Percentiles rank a stretch among this genome's conserved stretches.
Evolutionary conservation across 2,329 filamentous ascomycete genomes (phyloP).

Genomic region (Zalaria sp.): DNA sequence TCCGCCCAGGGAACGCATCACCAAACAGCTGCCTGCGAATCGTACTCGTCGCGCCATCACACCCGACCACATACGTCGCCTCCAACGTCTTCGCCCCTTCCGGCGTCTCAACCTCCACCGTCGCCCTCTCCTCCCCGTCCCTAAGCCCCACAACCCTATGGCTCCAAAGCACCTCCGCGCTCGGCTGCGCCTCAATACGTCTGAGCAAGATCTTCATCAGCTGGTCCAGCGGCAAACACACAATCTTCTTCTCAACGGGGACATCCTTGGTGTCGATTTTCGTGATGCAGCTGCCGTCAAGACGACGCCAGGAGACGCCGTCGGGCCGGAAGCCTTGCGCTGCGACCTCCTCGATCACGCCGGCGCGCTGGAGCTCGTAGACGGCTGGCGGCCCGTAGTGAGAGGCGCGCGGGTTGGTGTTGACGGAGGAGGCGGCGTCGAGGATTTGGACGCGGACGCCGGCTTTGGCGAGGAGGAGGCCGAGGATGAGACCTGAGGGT

Average conservation of each 20-base stretch:
- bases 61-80: conserved; percentile 8
- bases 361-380: conserved; percentile 21
- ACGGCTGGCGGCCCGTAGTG: conserved; percentile 23
- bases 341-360: conserved; percentile 17
- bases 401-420: conserved; percentile 47
- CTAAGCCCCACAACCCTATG: conserved; percentile 8
- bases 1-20: conserved; percentile 8
- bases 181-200: conserved; percentile 7
- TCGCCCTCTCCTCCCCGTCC: conserved; percentile 11
- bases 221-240: conserved; percentile 8
- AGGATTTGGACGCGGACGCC: conserved; percentile 40
- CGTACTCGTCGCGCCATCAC: conserved; percentile 9
- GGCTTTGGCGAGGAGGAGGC: conserved; percentile 37
- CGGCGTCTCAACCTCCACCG: conserved; percentile 8
- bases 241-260: conserved; percentile 4
- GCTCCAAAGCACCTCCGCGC: conserved; percentile 6
- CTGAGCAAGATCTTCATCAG: conserved; percentile 9
- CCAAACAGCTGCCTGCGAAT: conserved; percentile 9
- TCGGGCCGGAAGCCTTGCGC: conserved; percentile 7
- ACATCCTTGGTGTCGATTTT: conserved; percentile 4
- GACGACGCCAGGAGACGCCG: conserved; percentile 9
- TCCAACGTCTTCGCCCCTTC: conserved; percentile 6
- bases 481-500: conserved; percentile 17
- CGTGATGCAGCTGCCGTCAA: conserved; percentile 7
- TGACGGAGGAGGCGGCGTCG: conserved; percentile 40